Evolutionary conservation across 768 basidiomycete species (phyloP), one percentile per base, ranked within the genome.

Genomic region (Termitomyces sp.): DNA sequence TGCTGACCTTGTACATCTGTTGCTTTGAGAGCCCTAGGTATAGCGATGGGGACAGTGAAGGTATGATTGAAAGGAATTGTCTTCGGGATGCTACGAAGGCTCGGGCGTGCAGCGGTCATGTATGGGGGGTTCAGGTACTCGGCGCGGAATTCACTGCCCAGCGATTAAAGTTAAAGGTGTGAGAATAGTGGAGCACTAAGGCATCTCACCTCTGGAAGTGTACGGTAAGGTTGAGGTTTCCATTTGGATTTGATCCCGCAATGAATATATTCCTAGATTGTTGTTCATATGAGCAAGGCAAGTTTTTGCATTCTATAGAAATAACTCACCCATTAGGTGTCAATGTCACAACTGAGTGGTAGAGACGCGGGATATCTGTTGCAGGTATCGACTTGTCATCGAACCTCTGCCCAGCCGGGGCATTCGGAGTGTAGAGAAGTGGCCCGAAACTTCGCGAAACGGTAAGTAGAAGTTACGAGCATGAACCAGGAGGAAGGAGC

Each of bases 331-430:
- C 84, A 63, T 81, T 81, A 22, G 83, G 81, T 16, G 85, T 80
- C 64, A 87, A 74, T 39, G 81, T 83, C 13, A 81, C 84, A 7
- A 78, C 77, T 2, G 86, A 86, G 71, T 89, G 87, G 74, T 89
- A 89, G 73, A 89, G 54, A 15, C 87, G 74, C 54, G 84, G 79
- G 62, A 87, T 78, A 45, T 71, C 62, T 2, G 75, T 74, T 12
- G 74, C 72, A 24, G 79, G 76, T 57, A 81, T 64, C 35, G 81
- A 81, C n/a, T 75, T 72, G 64, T 79, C 79, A 72, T 78, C 81
- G 73, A 77, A 80, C 46, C 79, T 74, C 52, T 71, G 64, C 18
- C 86, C 87, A 0, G 73, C 67, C 2, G 75, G 68, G 5, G 75
- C 74, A 58, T 66, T 67, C 7, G 81, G 78, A 56, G 79, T 79